Conservation (phyloP, 805 yeast species). For the Kodamaea hsintzibuensis region DNA sequence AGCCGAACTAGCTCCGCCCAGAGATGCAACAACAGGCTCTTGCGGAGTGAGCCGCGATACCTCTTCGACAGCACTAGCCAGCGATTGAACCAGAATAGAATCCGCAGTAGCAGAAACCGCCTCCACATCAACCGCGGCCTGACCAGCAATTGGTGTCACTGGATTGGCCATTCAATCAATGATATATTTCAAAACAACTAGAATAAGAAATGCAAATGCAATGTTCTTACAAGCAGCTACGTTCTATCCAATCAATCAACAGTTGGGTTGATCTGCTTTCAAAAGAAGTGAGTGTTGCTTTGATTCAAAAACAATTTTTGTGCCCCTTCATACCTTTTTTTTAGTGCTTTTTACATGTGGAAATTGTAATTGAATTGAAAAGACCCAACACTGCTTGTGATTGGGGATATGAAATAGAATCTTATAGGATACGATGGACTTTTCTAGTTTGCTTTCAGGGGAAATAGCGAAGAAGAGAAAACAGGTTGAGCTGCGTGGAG, state of each 20-base stretch:
- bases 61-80: background rate
- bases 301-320: conserved; percentile 2
- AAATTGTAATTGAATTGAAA: background rate
- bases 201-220: background rate
- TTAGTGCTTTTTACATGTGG: background rate
- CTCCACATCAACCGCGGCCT: conserved; percentile 6
- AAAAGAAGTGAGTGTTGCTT: conserved; percentile 2
- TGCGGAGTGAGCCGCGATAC: background rate
- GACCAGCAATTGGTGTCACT: conserved; percentile 8
- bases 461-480: conserved; percentile 51
- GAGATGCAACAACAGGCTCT: background rate
- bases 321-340: conserved; percentile 4
- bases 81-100: background rate
- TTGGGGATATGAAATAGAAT: background rate
- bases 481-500: conserved; percentile 5
- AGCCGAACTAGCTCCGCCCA: background rate
- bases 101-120: conserved; percentile 6
- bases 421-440: conserved; percentile 41
- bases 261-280: background rate
- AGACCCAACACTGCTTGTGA: background rate
- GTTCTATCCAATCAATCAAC: conserved; percentile 3
- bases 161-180: conserved; percentile 7
- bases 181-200: background rate
- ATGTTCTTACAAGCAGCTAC: background rate
- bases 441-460: conserved; percentile 44